These are phyloP conservation scores for Vanderwaltozyma yarrowii DNA, from an alignment of 805 yeast species.

Conservation along the genomic window DNA sequence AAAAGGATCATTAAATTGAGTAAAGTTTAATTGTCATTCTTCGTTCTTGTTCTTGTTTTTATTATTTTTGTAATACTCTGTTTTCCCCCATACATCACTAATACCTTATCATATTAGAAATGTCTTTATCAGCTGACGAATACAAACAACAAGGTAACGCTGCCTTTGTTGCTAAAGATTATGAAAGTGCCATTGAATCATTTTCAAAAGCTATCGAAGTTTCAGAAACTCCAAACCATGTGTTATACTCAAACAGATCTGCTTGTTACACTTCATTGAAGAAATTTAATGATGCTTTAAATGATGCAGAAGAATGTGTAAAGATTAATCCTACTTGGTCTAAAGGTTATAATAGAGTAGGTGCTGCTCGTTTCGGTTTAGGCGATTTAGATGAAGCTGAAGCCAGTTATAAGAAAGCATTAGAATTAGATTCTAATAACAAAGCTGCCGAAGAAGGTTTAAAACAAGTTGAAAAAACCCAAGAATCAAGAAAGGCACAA, in stretches of 20 bases:
- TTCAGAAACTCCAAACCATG: slow-evolving; percentile 79
- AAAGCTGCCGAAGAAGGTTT: slow-evolving; percentile 83
- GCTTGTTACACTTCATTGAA: slow-evolving; percentile 79
- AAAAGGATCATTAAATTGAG: too few relatives aligned
- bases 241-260: slow-evolving; percentile 86
- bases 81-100: too few relatives aligned
- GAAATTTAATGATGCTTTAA: slow-evolving; percentile 62
- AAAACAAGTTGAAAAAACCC: slow-evolving; percentile 54
- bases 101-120: background rate
- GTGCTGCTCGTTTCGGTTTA: slow-evolving; percentile 85
- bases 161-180: slow-evolving; percentile 83
- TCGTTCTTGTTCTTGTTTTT: too few relatives aligned
- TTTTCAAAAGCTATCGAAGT: slow-evolving; percentile 84
- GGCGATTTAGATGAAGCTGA: slow-evolving; percentile 71
- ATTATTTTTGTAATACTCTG: too few relatives aligned
- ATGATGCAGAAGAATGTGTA: slow-evolving; percentile 79
- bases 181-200: slow-evolving; percentile 61
- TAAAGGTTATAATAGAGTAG: slow-evolving; percentile 89
- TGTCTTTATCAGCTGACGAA: slow-evolving; percentile 46
- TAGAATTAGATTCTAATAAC: slow-evolving; percentile 70
- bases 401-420: slow-evolving; percentile 60
- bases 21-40: too few relatives aligned
- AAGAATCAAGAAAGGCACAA: slow-evolving; percentile 36
- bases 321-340: slow-evolving; percentile 83
- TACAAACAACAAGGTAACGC: slow-evolving; percentile 89